Percentiles rank a stretch among this genome's conserved stretches.
Conservation (phyloP, 2,329 filamentous ascomycete species). For the Xylaria hypoxylon region DNA sequence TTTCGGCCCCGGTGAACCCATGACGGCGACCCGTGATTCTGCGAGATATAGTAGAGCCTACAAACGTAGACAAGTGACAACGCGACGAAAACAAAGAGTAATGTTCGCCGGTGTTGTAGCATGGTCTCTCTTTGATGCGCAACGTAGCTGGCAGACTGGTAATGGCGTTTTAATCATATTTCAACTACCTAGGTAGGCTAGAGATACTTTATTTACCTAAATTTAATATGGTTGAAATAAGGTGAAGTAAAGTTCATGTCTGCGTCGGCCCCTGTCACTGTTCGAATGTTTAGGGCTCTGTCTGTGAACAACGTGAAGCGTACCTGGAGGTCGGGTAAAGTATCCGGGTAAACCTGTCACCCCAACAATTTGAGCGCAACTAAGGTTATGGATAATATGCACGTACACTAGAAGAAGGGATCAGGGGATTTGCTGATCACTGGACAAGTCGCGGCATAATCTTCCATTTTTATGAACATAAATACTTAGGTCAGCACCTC, state of each 20-base stretch:
- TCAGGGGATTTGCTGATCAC: neutral
- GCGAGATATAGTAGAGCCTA: neutral
- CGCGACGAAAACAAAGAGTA: neutral
- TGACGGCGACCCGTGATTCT: neutral
- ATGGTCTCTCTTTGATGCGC: conserved; percentile 5
- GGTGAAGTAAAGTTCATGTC: neutral
- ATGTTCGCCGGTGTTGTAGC: conserved; percentile 22
- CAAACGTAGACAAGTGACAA: conserved; percentile 16
- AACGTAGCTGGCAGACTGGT: neutral
- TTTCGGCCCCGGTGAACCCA: conserved; percentile 8
- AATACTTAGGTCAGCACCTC: neutral
- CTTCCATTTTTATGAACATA: neutral
- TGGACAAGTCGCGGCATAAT: neutral
- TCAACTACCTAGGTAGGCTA: neutral
- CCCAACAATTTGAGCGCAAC: neutral
- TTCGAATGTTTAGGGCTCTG: neutral
- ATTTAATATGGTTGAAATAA: neutral
- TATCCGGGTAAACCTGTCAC: conserved; percentile 29
- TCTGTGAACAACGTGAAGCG: neutral
- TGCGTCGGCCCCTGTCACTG: neutral
- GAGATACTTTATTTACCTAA: neutral
- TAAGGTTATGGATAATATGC: neutral
- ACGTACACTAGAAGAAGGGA: neutral
- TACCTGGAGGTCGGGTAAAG: conserved; percentile 27
- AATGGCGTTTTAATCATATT: neutral